These are phyloP conservation scores for Daldinia caldariorum DNA, from an alignment of 495 filamentous ascomycete species.

Conservation along the genomic window DNA sequence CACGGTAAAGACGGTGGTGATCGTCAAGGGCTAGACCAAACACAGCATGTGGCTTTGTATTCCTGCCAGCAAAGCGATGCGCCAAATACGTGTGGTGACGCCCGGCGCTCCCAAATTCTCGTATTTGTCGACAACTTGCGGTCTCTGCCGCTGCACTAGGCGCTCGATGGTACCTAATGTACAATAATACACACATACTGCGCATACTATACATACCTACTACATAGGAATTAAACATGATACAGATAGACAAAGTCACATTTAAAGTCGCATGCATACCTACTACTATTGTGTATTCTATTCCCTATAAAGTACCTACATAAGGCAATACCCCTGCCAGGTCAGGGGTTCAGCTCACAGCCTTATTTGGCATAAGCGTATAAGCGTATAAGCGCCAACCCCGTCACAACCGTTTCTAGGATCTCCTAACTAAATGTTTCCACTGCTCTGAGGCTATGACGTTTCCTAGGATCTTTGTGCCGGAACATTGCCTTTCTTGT, in stretches of 20 bases:
- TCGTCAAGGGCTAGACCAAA: conserved; percentile 39
- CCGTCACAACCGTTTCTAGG: conserved; percentile 33
- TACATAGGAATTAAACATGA: not conserved
- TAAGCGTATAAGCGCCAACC: conserved; percentile 19
- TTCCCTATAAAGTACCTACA: too few relatives aligned
- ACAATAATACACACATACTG: conserved; percentile 6
- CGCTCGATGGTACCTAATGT: conserved; percentile 43
- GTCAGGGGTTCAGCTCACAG: conserved; percentile 39
- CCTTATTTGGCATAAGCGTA: conserved; percentile 37
- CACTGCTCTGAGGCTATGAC: conserved; percentile 37
- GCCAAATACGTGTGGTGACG: conserved; percentile 37
- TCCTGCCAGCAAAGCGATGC: conserved; percentile 41
- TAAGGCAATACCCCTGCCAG: not conserved
- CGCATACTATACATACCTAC: not conserved
- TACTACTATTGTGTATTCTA: too few relatives aligned
- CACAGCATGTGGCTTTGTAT: conserved; percentile 40
- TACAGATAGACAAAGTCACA: not conserved
- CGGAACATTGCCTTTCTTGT: conserved; percentile 31
- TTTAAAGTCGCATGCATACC: not conserved
- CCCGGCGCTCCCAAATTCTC: conserved; percentile 34
- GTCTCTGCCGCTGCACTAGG: conserved; percentile 19
- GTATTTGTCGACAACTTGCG: conserved; percentile 35
- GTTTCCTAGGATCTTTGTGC: conserved; percentile 33
- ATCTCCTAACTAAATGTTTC: conserved; percentile 27
- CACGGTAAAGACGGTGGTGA: conserved; percentile 27